Evolutionary conservation across 2,329 filamentous ascomycete species (phyloP).

Genomic region (Blastomyces parvus): DNA sequence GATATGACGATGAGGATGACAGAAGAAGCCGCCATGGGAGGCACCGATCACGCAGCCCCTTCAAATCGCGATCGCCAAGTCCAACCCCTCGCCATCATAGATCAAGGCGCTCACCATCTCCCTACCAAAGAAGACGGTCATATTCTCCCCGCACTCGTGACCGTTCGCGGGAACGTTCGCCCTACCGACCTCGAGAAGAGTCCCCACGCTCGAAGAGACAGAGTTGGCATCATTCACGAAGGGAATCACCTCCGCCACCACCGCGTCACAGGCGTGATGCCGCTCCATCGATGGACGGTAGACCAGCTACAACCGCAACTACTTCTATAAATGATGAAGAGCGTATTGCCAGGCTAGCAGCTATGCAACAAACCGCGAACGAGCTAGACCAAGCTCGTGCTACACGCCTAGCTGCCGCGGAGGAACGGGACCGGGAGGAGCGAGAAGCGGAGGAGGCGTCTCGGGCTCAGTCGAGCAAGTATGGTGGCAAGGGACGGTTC

Average conservation of each 20-base stretch:
- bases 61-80: constrained; percentile 35
- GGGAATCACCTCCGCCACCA: constrained; percentile 14
- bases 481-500: constrained; percentile 56
- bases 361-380: constrained; percentile 60
- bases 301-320: constrained; percentile 11
- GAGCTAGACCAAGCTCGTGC: constrained; percentile 59
- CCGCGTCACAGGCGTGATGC: constrained; percentile 11
- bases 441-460: constrained; percentile 57
- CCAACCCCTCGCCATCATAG: constrained; percentile 18
- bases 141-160: constrained; percentile 17
- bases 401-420: constrained; percentile 55
- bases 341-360: constrained; percentile 56
- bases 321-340: constrained; percentile 23
- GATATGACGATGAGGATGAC: constrained; percentile 21
- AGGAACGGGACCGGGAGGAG: constrained; percentile 53
- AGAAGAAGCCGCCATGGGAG: constrained; percentile 33
- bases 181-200: constrained; percentile 28
- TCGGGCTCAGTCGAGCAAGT: constrained; percentile 50
- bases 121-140: constrained; percentile 18
- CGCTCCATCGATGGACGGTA: constrained; percentile 7
- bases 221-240: constrained; percentile 23
- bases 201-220: constrained; percentile 25
- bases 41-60: constrained; percentile 37
- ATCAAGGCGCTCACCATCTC: constrained; percentile 18
- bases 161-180: constrained; percentile 29